These are phyloP conservation scores for Mortierella sp. DNA, from an alignment of 371 early-diverging fungal species.

Conservation along the genomic window DNA sequence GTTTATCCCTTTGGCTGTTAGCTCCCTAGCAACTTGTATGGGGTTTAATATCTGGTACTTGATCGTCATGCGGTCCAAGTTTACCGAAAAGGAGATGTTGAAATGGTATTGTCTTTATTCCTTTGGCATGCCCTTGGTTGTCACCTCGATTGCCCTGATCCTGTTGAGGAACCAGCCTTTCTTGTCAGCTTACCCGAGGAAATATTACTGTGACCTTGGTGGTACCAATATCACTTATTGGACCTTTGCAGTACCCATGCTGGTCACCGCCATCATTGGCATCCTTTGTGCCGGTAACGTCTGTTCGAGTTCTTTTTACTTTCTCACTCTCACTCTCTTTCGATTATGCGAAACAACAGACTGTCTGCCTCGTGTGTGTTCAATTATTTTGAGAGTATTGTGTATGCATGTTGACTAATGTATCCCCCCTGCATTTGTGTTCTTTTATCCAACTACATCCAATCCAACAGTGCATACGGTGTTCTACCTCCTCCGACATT, in stretches of 20 bases:
- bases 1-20: slow-evolving; percentile 21
- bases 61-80: slow-evolving; percentile 18
- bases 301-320: background rate
- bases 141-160: slow-evolving; percentile 23
- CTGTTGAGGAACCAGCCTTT: slow-evolving; percentile 24
- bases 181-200: slow-evolving; percentile 25
- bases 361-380: too few relatives aligned
- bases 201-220: slow-evolving; percentile 32
- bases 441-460: background rate
- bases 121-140: slow-evolving; percentile 26
- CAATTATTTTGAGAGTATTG: background rate
- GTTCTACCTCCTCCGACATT: slow-evolving; percentile 19
- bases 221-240: slow-evolving; percentile 10
- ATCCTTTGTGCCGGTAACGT: slow-evolving; percentile 27
- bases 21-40: slow-evolving; percentile 32
- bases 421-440: background rate
- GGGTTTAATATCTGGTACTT: slow-evolving; percentile 45
- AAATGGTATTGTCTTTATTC: slow-evolving; percentile 45
- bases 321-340: too few relatives aligned
- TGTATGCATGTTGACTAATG: background rate
- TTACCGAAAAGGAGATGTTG: slow-evolving; percentile 26
- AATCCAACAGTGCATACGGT: slow-evolving; percentile 26
- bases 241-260: slow-evolving; percentile 38
- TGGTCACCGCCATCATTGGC: slow-evolving; percentile 17
- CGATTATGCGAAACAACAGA: background rate